A percentile compares a stretch with the other conserved stretches of the same genome.
phyloP scores from a whole-genome alignment of 1,284 basidiomycete genomes.

The Austroboletus niveus region DNA sequence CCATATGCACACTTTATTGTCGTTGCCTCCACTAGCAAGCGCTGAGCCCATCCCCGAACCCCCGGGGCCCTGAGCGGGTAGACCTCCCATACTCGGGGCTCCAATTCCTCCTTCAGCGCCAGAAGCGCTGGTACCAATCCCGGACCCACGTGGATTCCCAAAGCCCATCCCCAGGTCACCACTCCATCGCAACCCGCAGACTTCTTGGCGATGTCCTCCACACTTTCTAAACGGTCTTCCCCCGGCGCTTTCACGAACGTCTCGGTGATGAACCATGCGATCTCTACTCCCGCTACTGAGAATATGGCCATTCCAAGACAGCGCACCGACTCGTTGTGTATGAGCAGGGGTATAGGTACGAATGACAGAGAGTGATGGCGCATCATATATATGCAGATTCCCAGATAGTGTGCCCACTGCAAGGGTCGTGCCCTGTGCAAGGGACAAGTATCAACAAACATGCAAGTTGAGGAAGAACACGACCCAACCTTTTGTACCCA shows the following conservation, averaged over 20 bases:
- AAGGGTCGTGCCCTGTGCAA: slow-evolving; percentile 72
- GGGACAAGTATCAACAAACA: slow-evolving; percentile 1
- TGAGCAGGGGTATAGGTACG: slow-evolving; percentile 91
- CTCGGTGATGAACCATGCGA: slow-evolving; percentile 87
- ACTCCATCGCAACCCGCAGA: slow-evolving; percentile 96
- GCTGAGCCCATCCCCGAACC: slow-evolving; percentile 53
- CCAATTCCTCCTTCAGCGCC: slow-evolving; percentile 23
- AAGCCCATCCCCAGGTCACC: slow-evolving; percentile 29
- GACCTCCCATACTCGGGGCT: slow-evolving; percentile 23
- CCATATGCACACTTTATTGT: slow-evolving; percentile 99
- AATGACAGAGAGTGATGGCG: slow-evolving; percentile 71
- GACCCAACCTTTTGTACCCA: slow-evolving; percentile 84
- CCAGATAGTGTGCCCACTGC: slow-evolving; percentile 92
- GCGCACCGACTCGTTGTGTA: slow-evolving; percentile 83
- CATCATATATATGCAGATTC: slow-evolving; percentile 92
- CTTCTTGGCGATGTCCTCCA: slow-evolving; percentile 89
- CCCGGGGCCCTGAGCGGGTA: slow-evolving; percentile 24
- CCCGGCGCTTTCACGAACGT: slow-evolving; percentile 71
- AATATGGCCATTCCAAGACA: slow-evolving; percentile 92
- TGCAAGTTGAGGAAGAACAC: slow-evolving; percentile 23
- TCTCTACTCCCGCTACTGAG: slow-evolving; percentile 92
- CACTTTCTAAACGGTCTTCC: slow-evolving; percentile 76
- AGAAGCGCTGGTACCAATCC: slow-evolving; percentile 6
- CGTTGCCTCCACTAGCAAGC: slow-evolving; percentile 95
- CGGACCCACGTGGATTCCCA: slow-evolving; percentile 23